Evolutionary conservation across 2,329 filamentous ascomycete genomes (phyloP).

Genomic region (Allantophomopsis lycopodina): DNA sequence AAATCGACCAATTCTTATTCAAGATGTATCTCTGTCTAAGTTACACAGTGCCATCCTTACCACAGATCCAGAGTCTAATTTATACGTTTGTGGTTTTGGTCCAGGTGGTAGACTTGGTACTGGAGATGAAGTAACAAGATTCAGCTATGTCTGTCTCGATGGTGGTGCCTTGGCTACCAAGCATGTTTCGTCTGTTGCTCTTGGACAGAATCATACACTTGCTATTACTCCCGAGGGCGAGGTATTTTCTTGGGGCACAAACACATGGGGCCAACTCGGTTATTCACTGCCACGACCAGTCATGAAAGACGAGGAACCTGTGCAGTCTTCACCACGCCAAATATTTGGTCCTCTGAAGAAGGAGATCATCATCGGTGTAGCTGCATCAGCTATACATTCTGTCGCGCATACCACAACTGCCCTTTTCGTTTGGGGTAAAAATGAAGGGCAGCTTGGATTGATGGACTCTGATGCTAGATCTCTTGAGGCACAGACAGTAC

Average conservation of each 20-base stretch:
- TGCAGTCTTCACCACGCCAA: slow-evolving; percentile 70
- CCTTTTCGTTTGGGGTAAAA: slow-evolving; percentile 89
- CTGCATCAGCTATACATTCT: slow-evolving; percentile 84
- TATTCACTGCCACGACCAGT: slow-evolving; percentile 58
- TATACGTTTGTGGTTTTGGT: slow-evolving; percentile 88
- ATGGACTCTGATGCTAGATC: slow-evolving; percentile 93
- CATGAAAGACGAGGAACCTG: slow-evolving; percentile 67
- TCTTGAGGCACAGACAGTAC: slow-evolving; percentile 67
- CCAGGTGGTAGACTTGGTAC: slow-evolving; percentile 80
- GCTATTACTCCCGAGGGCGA: slow-evolving; percentile 79
- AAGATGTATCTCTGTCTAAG: slow-evolving; percentile 80
- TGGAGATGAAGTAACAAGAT: slow-evolving; percentile 80
- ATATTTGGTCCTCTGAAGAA: slow-evolving; percentile 87
- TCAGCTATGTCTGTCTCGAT: slow-evolving; percentile 73
- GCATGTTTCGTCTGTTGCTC: slow-evolving; percentile 61
- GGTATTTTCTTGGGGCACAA: slow-evolving; percentile 89
- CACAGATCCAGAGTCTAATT: slow-evolving; percentile 72
- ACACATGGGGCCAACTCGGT: slow-evolving; percentile 73
- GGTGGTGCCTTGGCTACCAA: slow-evolving; percentile 59
- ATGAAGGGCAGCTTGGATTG: slow-evolving; percentile 82
- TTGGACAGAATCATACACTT: slow-evolving; percentile 86
- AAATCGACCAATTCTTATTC: slow-evolving; percentile 59
- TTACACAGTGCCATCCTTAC: slow-evolving; percentile 84
- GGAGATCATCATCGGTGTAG: slow-evolving; percentile 66
- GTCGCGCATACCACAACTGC: slow-evolving; percentile 72